Evolutionary conservation across 2,329 filamentous ascomycete genomes (phyloP), one percentile per base, ranked within the genome.

Genomic region (Apiospora phragmitis): DNA sequence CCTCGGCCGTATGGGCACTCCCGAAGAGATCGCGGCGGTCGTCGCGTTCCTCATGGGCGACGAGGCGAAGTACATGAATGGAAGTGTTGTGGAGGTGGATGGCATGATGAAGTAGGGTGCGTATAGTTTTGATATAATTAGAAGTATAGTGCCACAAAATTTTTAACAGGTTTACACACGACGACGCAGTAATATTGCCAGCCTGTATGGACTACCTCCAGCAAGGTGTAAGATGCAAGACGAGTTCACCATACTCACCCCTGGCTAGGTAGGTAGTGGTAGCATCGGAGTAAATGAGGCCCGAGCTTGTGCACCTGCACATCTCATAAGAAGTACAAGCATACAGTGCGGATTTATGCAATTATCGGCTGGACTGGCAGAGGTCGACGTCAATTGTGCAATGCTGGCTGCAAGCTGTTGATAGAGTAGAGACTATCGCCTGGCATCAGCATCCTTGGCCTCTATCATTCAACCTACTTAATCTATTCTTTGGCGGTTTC

Each of bases 41-140:
- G 80, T 87, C 2, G 70, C 88, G 47, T 89, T 87, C 71, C 77
- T 89, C 69, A 83, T 86, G 12, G 83, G 84, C 3, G 85, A 84
- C 51, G 83, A 83, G 7, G 86, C 85, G 1, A 81, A 81, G 16
- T 90, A 89, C 77, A 80, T 86, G 68, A 89, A 89, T 77, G 88
- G 88, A 0, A 83, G 80, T 69, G 80, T 86, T 21, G 81, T 86
- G 68, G 76, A 88, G 74, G 79, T 86, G 67, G 84, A 85, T 76
- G 87, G 86, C 9, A 76, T 76, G 74, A 29, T 76, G 42, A 75
- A 65, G 49, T 69, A 51, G 45, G 26, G 11, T 26, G 21, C 24
- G 16, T 6, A 43, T 43, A 43, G 16, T 6, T 43, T 6, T 42
- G 12, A 47, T 47, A n/a, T 7, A 21, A 43, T 35, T 42, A 32